These are phyloP conservation scores for Teunomyces stri DNA, from an alignment of 805 yeast genomes.

Conservation along the genomic window DNA sequence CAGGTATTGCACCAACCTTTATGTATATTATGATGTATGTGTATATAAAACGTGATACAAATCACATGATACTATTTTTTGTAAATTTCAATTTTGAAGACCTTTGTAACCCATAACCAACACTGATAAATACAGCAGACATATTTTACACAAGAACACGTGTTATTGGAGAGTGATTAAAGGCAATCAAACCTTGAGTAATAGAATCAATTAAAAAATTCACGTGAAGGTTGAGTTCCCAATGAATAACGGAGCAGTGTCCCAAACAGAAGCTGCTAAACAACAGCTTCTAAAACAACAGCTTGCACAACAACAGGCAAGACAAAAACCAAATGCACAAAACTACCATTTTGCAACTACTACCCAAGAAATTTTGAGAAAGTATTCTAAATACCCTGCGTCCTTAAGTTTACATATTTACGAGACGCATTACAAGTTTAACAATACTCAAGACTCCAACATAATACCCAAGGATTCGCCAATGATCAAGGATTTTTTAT, in stretches of 20 bases:
- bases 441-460: slow-evolving; percentile 80
- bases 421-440: slow-evolving; percentile 88
- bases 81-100: background rate
- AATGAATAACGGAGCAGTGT: slow-evolving; percentile 1
- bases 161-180: background rate
- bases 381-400: slow-evolving; percentile 74
- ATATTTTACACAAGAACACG: background rate
- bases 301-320: slow-evolving; percentile 17
- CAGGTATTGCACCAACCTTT: too few species aligned
- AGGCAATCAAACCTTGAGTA: background rate
- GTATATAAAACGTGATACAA: background rate
- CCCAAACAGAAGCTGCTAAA: slow-evolving; percentile 21
- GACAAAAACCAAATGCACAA: slow-evolving; percentile 22
- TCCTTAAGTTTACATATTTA: slow-evolving; percentile 87
- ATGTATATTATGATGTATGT: background rate
- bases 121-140: background rate
- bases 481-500: slow-evolving; percentile 73
- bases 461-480: slow-evolving; percentile 74
- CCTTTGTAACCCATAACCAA: background rate
- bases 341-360: slow-evolving; percentile 65
- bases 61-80: background rate
- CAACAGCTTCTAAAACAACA: slow-evolving; percentile 19
- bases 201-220: background rate
- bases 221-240: background rate
- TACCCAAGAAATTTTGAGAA: slow-evolving; percentile 67